phyloP scores from a whole-genome alignment of 2,329 filamentous ascomycete genomes.

The Fusarium sp. region DNA sequence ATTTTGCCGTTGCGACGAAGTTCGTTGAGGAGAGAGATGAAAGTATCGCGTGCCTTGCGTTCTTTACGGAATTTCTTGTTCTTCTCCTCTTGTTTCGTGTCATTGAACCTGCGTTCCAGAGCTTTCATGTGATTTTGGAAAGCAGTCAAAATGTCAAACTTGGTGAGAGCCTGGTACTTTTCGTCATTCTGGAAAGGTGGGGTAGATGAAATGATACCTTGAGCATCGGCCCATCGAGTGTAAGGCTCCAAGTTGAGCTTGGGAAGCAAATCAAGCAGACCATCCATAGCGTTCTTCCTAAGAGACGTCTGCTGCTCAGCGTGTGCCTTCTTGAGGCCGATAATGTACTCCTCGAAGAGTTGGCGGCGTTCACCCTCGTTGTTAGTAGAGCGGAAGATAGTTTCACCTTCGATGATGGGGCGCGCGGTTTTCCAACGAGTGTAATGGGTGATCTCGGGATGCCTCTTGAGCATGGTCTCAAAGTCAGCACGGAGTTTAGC shows the following conservation, averaged over 20 bases:
- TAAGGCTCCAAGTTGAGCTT: constrained; percentile 90
- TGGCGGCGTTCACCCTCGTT: constrained; percentile 89
- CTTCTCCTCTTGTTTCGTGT: constrained; percentile 89
- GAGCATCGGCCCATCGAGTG: constrained; percentile 93
- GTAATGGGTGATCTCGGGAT: constrained; percentile 97
- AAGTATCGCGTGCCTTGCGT: constrained; percentile 87
- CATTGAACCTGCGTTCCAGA: constrained; percentile 91
- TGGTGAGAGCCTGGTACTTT: constrained; percentile 87
- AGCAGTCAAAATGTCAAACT: constrained; percentile 89
- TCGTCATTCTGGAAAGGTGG: constrained; percentile 83
- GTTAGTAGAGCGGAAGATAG: constrained; percentile 91
- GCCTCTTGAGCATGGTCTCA: constrained; percentile 93
- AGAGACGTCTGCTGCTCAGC: constrained; percentile 78
- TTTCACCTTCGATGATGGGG: constrained; percentile 94
- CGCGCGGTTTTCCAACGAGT: constrained; percentile 97
- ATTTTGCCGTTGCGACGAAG: constrained; percentile 83
- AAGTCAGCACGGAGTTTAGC: constrained; percentile 94
- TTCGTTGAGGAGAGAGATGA: constrained; percentile 79
- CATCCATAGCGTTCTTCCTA: constrained; percentile 86
- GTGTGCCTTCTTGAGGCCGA: constrained; percentile 84
- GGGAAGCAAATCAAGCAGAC: constrained; percentile 82
- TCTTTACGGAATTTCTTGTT: constrained; percentile 83
- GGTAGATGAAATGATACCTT: constrained; percentile 82
- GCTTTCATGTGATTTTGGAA: constrained; percentile 97
- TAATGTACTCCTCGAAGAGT: constrained; percentile 93